Evolutionary conservation across 306 rosid species (phyloP), one percentile per base, ranked within the genome.

Genomic region (Lotus japonicus): DNA sequence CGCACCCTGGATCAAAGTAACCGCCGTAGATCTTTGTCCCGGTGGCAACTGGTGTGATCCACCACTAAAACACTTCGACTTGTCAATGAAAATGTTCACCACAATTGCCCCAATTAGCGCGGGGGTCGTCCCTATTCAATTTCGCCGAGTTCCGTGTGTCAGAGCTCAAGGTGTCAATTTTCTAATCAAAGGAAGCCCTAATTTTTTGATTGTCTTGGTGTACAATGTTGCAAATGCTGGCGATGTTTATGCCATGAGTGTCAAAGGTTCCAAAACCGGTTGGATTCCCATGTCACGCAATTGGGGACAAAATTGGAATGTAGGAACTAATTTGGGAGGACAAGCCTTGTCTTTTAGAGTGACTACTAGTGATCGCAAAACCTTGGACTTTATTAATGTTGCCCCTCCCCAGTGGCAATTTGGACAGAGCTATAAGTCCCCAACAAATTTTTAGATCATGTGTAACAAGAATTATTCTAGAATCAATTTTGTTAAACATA

Each of bases 31-130:
- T 56, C 74, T 82, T 3, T 91, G 96, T 15, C 97, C 96, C 0
- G 91, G 91, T 0, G 84, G 45, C 0, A 74, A 71, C 41, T 89
- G 97, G 97, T 87, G 96, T 74, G 87, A 92, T 38, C 95, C 95
- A 2, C 97, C 95, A 1, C 77, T 9, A 2, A 28, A 46, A 6
- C 98, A 92, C 75, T 89, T 89, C 4, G 98, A 92, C 18, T 55
- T 84, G 18, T 77, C 88, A 16, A 65, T 80, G 82, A 51, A 79
- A 8, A 85, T 92, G 92, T 87, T 92, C 75, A 23, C 69, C 4
- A 83, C 56, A 6, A 28, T 89, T 2, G 97, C 92, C 0, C 0
- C 5, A 0, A 55, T 43, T 54, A 72, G 41, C 38, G 96, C 94
- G 0, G 94, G 97, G 5, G 64, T 92, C 5, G 33, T 89, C 21